Conservation (phyloP, 129 eudicot species). For the Deinandra increscens region DNA sequence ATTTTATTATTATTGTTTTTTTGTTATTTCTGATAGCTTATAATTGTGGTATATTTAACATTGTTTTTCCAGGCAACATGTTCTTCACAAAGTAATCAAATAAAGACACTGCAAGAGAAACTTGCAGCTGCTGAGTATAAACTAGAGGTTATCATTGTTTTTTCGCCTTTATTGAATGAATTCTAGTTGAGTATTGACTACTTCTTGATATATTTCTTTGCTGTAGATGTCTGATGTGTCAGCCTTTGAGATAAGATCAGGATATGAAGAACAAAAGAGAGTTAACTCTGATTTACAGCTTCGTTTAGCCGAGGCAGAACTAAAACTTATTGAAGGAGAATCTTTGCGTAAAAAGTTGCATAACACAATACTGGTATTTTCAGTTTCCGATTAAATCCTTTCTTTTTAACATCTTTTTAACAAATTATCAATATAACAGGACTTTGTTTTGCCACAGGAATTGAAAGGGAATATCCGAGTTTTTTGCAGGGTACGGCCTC, state of each 20-base stretch:
- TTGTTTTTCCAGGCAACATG: conserved; percentile 51
- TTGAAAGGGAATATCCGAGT: conserved; percentile 95
- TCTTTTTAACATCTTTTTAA: background rate
- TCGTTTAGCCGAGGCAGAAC: conserved; percentile 81
- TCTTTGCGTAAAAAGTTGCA: conserved; percentile 84
- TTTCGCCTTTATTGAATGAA: background rate
- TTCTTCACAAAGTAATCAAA: conserved; percentile 56
- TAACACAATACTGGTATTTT: conserved; percentile 81
- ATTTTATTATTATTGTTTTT: background rate
- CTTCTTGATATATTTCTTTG: background rate
- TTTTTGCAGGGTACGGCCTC: conserved; percentile 90
- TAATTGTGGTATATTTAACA: conserved; percentile 8
- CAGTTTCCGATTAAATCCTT: background rate
- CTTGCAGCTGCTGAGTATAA: conserved; percentile 72
- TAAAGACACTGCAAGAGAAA: conserved; percentile 56
- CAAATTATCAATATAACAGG: conserved; percentile 7
- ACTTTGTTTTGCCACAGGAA: conserved; percentile 55
- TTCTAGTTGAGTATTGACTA: background rate
- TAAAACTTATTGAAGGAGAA: conserved; percentile 80
- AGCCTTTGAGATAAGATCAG: conserved; percentile 60
- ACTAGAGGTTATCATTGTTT: conserved; percentile 50
- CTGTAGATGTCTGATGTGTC: conserved; percentile 75
- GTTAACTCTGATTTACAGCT: conserved; percentile 53
- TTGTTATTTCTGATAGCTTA: background rate
- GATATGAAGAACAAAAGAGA: conserved; percentile 68